Evolutionary conservation across 2,329 filamentous ascomycete species (phyloP), one percentile per base, ranked within the genome.

Genomic region (Fonsecaea pedrosoi): DNA sequence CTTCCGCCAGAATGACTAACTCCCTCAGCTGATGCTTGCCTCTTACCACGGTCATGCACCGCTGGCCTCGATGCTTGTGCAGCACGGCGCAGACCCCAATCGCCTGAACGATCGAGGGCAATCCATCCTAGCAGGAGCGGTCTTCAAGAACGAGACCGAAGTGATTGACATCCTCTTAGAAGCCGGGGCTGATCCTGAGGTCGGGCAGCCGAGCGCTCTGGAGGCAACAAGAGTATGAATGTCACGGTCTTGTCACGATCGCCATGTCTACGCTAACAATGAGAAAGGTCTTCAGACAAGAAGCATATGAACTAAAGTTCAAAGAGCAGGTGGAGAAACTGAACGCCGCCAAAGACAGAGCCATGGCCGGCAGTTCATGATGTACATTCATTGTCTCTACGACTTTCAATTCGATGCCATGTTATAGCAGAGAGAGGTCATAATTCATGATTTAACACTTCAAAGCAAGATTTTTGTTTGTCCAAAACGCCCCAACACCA

Each of bases 61-160:
- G 0, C 82, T 90, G 0, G 87, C 89, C 32, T 81, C 79, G 55
- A 80, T 90, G 66, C 82, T 92, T 10, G 76, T 92, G 0, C 79
- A 85, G 34, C 82, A 87, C 66, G 87, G 88, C 1, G 89, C 88
- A 1, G 88, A 92, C 72, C 83, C 89, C 0, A 91, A 92, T 75
- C 81, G 84, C 1, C 74, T 91, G 34, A 92, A 92, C 69, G 89
- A 89, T 68, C 79, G 85, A 54, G 87, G 87, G 0, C 90, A 92
- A 77, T 90, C 87, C 69, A 87, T 88, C 0, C 80, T 92, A 3
- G 89, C 89, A 0, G 90, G 90, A 0, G 89, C 89, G 0, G 87
- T 92, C 8, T 92, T 92, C 76, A 92, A 92, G 77, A 86, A 86
- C 10, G 88, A 90, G 73, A 83, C 85, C 62, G 85, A 84, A 3